A percentile compares a stretch with the other conserved stretches of the same genome.
These are phyloP conservation scores for Syncephalis fuscata DNA, from an alignment of 371 early-diverging fungal species.

Conservation along the genomic window DNA sequence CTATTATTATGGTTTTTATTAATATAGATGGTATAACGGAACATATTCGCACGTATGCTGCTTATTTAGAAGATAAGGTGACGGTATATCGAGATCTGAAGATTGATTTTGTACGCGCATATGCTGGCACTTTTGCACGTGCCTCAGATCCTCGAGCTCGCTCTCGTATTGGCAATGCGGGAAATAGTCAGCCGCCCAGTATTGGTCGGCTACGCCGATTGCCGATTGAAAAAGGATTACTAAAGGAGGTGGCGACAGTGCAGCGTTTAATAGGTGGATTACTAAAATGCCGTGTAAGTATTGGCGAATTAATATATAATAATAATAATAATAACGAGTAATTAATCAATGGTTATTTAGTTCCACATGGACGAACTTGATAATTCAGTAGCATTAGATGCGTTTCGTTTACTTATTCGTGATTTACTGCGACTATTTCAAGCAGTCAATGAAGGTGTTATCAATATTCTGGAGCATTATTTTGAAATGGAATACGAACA, in stretches of 20 bases:
- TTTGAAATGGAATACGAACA: conserved; percentile 75
- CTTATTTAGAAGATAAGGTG: conserved; percentile 70
- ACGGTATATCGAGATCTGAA: conserved; percentile 51
- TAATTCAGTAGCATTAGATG: conserved; percentile 73
- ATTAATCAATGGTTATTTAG: conserved; percentile 17
- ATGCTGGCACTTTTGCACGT: conserved; percentile 6
- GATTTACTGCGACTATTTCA: conserved; percentile 78
- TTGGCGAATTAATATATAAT: not conserved
- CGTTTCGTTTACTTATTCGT: conserved; percentile 66
- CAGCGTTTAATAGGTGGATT: conserved; percentile 68
- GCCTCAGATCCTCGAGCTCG: no score
- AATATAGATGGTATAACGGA: conserved; percentile 1
- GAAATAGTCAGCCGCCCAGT: no score
- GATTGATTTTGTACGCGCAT: conserved; percentile 45
- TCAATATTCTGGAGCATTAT: conserved; percentile 75
- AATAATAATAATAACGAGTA: not conserved
- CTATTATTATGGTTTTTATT: not conserved
- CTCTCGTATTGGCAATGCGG: conserved; percentile 6
- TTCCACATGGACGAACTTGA: conserved; percentile 69
- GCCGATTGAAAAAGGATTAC: conserved; percentile 44
- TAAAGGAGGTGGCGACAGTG: conserved; percentile 57
- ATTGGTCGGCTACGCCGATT: conserved; percentile 23
- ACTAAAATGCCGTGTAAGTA: conserved; percentile 50
- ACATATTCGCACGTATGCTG: conserved; percentile 53
- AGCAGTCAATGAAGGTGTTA: conserved; percentile 80